Percentiles rank a stretch among this genome's conserved stretches.
phyloP scores from a whole-genome alignment of 192 early-diverging fungal genomes.

The Cladochytrium replicatum region DNA sequence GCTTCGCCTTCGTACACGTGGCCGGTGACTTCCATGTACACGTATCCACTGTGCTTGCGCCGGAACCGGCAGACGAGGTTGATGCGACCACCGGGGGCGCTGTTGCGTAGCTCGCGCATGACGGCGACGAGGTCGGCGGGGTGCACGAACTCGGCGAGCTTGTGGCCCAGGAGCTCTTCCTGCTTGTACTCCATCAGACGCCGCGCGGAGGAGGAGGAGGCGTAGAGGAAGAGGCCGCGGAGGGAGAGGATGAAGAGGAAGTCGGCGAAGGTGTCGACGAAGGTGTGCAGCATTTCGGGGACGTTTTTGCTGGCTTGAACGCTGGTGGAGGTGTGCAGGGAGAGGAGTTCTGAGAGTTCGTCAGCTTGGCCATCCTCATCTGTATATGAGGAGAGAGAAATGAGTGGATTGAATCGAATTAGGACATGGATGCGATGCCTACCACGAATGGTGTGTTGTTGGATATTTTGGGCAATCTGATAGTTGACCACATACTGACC shows the following conservation, averaged over 20 bases:
- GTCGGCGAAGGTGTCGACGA: slow-evolving; percentile 46
- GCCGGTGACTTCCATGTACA: slow-evolving; percentile 56
- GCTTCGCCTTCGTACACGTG: slow-evolving; percentile 48
- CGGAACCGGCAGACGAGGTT: slow-evolving; percentile 55
- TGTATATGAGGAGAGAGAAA: too few relatives aligned
- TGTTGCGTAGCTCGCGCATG: slow-evolving; percentile 53
- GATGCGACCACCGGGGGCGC: slow-evolving; percentile 31
- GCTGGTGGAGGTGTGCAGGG: neutral
- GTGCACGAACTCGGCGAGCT: slow-evolving; percentile 48
- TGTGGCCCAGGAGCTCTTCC: slow-evolving; percentile 47
- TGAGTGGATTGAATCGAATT: too few relatives aligned
- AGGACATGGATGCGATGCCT: too few relatives aligned
- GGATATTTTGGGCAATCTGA: slow-evolving; percentile 14
- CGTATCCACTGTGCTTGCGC: slow-evolving; percentile 44
- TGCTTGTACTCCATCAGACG: slow-evolving; percentile 44
- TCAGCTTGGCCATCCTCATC: too few relatives aligned
- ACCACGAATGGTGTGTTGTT: too few relatives aligned
- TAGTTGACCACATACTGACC: slow-evolving; percentile 48
- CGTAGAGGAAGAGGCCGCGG: slow-evolving; percentile 58
- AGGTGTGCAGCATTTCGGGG: neutral
- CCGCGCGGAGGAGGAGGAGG: slow-evolving; percentile 26
- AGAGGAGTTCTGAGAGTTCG: neutral
- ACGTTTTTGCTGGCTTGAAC: slow-evolving; percentile 2
- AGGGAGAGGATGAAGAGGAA: slow-evolving; percentile 59
- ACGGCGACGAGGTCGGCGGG: slow-evolving; percentile 57